Base-by-base conservation (phyloP, 305 asterid species). In the Withania somnifera region DNA sequence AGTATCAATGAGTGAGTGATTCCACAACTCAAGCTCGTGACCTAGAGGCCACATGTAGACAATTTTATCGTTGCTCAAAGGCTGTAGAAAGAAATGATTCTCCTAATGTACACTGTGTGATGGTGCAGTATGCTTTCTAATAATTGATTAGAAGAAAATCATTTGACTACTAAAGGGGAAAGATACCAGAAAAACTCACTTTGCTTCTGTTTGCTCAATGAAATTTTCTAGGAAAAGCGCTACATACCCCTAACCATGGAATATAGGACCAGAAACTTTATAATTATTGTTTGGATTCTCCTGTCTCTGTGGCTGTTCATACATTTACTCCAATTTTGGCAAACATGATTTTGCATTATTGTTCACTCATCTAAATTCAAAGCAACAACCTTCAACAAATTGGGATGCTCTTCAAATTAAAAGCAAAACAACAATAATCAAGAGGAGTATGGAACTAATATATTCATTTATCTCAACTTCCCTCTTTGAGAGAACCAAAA, bases 401-500 rank as follows among this genome's bases (percentile, higher is more conserved):
- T 17, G 26, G 68, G 68, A 60, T 60, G 28, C 38, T 34, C 6
- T 34, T 73, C 53, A 73, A 73, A 13, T 24, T n/a, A 73, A 45
- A 73, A 19, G 36, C 17, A 6, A 26, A 50, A 28, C 28, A 26
- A 50, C 45, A 26, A 17, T 0, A 75, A 3, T 50, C 42, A 73
- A 73, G 61, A 73, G 15, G 24, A 75, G 3, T 71, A 50, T 75
- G 45, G n/a, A 75, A 14, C 17, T 75, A 30, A 50, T 50, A 26
- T 9, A 75, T 75, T 50, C 57, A 71, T 75, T 8, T 50, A 75
- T 50, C 45, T 17, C 80, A 28, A 50, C 14, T 36, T 58, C 82
- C 77, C 83, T 81, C 83, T 66, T 64, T 38, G 53, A 64, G 67
- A 81, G 78, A 81, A 30, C 17, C 30, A 36, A 19, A 36, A 22